Percentiles rank a stretch among this genome's conserved stretches.
Evolutionary conservation across 345 rosid genomes (phyloP).

Genomic region (Brassica incana): DNA sequence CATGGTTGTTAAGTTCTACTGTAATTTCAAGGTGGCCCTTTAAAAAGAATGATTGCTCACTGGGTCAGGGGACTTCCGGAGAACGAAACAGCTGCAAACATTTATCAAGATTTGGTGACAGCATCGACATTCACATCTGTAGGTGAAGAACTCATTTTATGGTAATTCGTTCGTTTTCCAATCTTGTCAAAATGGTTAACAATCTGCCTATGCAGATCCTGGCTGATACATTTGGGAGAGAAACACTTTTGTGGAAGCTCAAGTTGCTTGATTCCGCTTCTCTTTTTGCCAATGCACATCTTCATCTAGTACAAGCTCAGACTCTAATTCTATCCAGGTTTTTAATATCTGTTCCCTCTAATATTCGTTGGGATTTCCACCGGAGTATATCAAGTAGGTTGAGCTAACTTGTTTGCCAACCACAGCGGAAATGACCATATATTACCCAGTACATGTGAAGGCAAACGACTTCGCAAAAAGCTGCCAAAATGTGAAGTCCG

Average conservation of each 20-base stretch:
- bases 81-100: slow-evolving; percentile 45
- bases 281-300: slow-evolving; percentile 63
- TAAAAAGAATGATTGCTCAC: slow-evolving; percentile 45
- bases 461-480: slow-evolving; percentile 50
- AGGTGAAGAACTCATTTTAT: slow-evolving; percentile 27
- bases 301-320: slow-evolving; percentile 68
- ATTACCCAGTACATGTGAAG: slow-evolving; percentile 70
- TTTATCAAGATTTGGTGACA: slow-evolving; percentile 50
- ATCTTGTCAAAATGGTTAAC: slow-evolving; percentile 22
- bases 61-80: slow-evolving; percentile 54
- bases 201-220: slow-evolving; percentile 54
- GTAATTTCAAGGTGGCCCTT: slow-evolving; percentile 53
- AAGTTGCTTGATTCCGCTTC: slow-evolving; percentile 62
- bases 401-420: slow-evolving; percentile 11
- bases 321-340: slow-evolving; percentile 69
- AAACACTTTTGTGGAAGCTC: slow-evolving; percentile 78
- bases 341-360: slow-evolving; percentile 6
- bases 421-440: slow-evolving; percentile 77
- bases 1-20: slow-evolving; percentile 19
- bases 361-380: background rate
- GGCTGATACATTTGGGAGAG: slow-evolving; percentile 50
- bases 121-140: slow-evolving; percentile 56
- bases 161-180: slow-evolving; percentile 9
- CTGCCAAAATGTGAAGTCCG: slow-evolving; percentile 58
- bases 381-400: slow-evolving; percentile 1